Base-by-base conservation (phyloP, 352 stramenopile genomes). In the Phytophthora multivora region DNA sequence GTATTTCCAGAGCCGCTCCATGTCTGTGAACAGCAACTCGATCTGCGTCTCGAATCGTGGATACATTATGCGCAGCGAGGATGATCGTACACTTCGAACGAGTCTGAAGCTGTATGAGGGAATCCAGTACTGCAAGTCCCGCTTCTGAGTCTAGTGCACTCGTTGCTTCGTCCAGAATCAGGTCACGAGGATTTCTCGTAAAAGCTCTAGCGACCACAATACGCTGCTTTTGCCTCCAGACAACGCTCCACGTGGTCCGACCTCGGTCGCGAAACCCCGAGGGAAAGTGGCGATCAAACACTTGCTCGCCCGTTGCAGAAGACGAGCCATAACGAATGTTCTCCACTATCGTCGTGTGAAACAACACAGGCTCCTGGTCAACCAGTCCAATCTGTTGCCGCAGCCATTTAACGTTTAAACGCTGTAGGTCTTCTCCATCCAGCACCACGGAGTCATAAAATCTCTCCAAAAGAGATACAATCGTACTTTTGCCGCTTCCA, bases 151-250 rank as follows among this genome's bases (percentile, higher is more conserved):
- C 67, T 19, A 75, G 25, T 7, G 67, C 67, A 18, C 67, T 72
- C 1, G 67, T 75, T 0, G 67, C 67, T 41, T 75, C 67, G 46
- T 75, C 67, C 16, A 75, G 50, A 2, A 75, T 45, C 13, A 75
- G 38, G 39, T 72, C 67, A 6, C 57, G 63, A n/a, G 67, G 67
- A 41, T 75, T 58, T 21, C 63, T 51, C 23, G 73, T 28, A 10
- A 76, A 70, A 13, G 67, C 67, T 25, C 67, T 52, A 23, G 67
- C 67, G 21, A 76, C 73, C 19, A 63, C 67, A 30, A 76, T 76
- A n/a, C 67, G 63, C 42, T 76, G 67, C 57, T 76, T 76, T 47
- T 76, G 67, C 67, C 63, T 1, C 67, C 67, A 19, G 63, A 76
- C 19, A 73, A 63, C 51, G 67, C 67, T 4, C 67, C 67, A 25